A percentile compares a stretch with the other conserved stretches of the same genome.
Conservation (phyloP, 768 basidiomycete species). For the Amanita molliuscula region DNA sequence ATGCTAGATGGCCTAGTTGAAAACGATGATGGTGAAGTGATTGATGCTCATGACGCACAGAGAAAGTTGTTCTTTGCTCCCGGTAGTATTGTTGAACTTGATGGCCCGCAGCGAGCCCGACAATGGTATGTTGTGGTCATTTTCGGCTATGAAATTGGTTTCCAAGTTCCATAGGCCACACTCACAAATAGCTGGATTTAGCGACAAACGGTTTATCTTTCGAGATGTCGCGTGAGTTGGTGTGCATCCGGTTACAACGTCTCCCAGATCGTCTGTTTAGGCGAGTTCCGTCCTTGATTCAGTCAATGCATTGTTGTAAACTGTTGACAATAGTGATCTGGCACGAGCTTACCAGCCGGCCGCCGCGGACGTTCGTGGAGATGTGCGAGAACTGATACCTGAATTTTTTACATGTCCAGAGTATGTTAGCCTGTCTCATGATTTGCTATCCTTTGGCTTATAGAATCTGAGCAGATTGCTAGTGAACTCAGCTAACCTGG, state of each 20-base stretch:
- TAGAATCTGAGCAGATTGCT: constrained; percentile 47
- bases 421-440: constrained; percentile 25
- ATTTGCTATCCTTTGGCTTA: neutral
- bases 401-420: constrained; percentile 83
- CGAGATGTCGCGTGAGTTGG: constrained; percentile 77
- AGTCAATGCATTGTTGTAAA: neutral
- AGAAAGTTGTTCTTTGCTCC: constrained; percentile 74
- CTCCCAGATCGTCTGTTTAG: constrained; percentile 80
- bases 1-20: constrained; percentile 87
- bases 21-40: constrained; percentile 77
- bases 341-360: constrained; percentile 79
- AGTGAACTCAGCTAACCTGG: constrained; percentile 67
- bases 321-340: constrained; percentile 43
- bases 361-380: constrained; percentile 76
- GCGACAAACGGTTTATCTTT: constrained; percentile 81
- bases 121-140: constrained; percentile 50
- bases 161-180: constrained; percentile 46
- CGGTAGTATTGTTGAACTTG: constrained; percentile 72
- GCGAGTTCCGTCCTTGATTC: constrained; percentile 22
- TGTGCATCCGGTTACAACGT: neutral
- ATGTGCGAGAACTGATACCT: constrained; percentile 89
- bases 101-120: constrained; percentile 70
- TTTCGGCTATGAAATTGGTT: neutral
- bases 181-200: constrained; percentile 65
- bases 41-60: constrained; percentile 81